Percentiles rank a stretch among this genome's conserved stretches.
Evolutionary conservation across 2,329 filamentous ascomycete species (phyloP).

Genomic region (Clathrospora elynae): DNA sequence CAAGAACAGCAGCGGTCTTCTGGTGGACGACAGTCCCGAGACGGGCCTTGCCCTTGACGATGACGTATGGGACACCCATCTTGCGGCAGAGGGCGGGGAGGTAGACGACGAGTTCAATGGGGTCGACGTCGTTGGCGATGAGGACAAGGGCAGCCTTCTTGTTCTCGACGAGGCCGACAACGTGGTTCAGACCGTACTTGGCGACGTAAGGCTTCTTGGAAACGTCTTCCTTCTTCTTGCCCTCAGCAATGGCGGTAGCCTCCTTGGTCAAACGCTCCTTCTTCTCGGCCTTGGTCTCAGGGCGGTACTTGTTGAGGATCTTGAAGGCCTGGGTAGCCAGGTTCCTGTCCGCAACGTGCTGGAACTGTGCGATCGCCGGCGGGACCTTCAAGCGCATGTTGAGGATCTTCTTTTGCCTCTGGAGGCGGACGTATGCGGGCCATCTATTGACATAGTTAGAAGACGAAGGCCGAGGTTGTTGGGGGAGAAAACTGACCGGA

Average conservation of each 20-base stretch:
- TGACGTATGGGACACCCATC: slow-evolving; percentile 98
- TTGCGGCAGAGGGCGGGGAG: slow-evolving; percentile 98
- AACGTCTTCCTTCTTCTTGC: slow-evolving; percentile 99
- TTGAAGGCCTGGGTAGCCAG: slow-evolving; percentile 95
- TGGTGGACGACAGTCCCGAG: slow-evolving; percentile 99
- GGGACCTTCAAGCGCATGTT: slow-evolving; percentile 98
- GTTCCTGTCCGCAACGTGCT: slow-evolving; percentile 74
- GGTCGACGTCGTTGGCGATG: slow-evolving; percentile 99
- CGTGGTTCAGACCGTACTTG: slow-evolving; percentile 99
- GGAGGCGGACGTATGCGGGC: slow-evolving; percentile 92
- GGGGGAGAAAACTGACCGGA: too few relatives aligned
- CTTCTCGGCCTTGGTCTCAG: slow-evolving; percentile 99
- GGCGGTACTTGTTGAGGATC: slow-evolving; percentile 99
- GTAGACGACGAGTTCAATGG: slow-evolving; percentile 99
- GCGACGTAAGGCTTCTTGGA: slow-evolving; percentile 99
- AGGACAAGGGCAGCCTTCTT: slow-evolving; percentile 99
- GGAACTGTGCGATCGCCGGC: slow-evolving; percentile 96
- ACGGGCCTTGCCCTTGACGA: slow-evolving; percentile 99
- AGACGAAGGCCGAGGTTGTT: too few relatives aligned
- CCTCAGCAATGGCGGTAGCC: slow-evolving; percentile 95
- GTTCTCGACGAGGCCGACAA: slow-evolving; percentile 68
- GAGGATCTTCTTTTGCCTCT: slow-evolving; percentile 94
- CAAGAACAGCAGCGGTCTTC: slow-evolving; percentile 98
- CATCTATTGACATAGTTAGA: too few relatives aligned
- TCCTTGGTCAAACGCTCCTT: slow-evolving; percentile 99